Base-by-base conservation (phyloP, 2,329 filamentous ascomycete species). In the Tolypocladium ovalisporum region DNA sequence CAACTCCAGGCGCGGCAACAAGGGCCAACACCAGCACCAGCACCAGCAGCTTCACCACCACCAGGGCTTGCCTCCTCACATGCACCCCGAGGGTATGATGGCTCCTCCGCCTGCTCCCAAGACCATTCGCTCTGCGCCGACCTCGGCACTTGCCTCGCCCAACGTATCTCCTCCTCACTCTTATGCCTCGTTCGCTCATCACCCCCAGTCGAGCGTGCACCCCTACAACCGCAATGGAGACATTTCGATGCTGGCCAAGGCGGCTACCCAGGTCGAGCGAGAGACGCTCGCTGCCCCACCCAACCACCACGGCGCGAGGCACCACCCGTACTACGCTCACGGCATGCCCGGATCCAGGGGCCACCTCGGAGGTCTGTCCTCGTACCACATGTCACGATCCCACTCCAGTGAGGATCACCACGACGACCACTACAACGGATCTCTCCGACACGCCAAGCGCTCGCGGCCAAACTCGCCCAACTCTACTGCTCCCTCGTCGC, bases 141-240 rank as follows among this genome's bases (percentile, higher is more conserved):
- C 85, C 17, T 97, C 93, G 17, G 87, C 90, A 60, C 77, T 96
- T 57, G 89, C 81, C 57, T 97, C 93, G n/a, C 93, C 93, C 52
- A 96, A 97, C 71, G 90, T 97, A 54, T 97, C 93, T 24, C 94
- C 94, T 54, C 93, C 94, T 54, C 90, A 96, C 74, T 92, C 89
- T 1, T 96, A 88, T 77, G 90, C 73, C 73, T 89, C 71, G 74
- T 95, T 74, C 82, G 86, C 67, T 55, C 71, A 81, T 56, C 71
- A 81, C 40, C 73, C 77, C 32, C 74, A 74, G 59, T 73, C 75
- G 15, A 66, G 68, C 56, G 70, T 80, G 44, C 76, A 80, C 62
- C 75, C 78, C 29, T 82, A 82, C 66, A 72, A 69, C 60, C 75
- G 79, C 56, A 73, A 72, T 54, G 70, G 73, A 54, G 82, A 86